Base-by-base conservation (phyloP, 2,329 filamentous ascomycete species). In the Nakataea oryzae region DNA sequence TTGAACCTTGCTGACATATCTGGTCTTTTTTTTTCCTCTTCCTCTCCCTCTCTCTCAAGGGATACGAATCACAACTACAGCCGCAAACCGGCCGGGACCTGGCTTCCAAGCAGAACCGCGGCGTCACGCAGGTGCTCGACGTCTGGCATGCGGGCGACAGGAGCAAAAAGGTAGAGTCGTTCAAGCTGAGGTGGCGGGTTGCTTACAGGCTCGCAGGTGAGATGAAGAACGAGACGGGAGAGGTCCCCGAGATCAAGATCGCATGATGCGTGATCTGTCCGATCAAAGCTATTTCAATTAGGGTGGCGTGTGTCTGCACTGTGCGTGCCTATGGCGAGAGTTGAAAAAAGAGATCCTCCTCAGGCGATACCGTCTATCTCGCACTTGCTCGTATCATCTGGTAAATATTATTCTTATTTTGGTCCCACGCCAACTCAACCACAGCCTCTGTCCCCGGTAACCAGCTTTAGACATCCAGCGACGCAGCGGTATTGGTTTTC, bases 161-260 rank as follows among this genome's bases (percentile, higher is more conserved):
- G 65, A 80, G 67, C 28, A 75, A 85, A 56, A 90, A 88, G 70
- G 95, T 95, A 1, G 86, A 85, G 62, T 82, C 80, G n/a, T 87
- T 96, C 64, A 96, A 96, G 77, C 84, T 99, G 76, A 81, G 95
- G 65, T 99, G 93, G 90, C 90, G 91, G 69, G 86, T 90, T 29
- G 85, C 88, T 6, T 97, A 97, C 75, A 85, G 83, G 69, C 73
- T 95, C 14, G 61, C 27, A 3, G 80, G 76, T 3, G 84, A 87
- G 70, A 71, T 80, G 64, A 87, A 85, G 72, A 87, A 88, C 64
- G 91, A 97, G 75, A 91, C 88, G 78, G 93, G 93, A 6, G 90
- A 93, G 76, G 87, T 97, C 67, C 79, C 89, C 13, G 86, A 90
- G 65, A 84, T 97, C 70, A 87, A 86, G 55, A 83, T 97, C 69